Conservation (phyloP, 2,329 filamentous ascomycete genomes). For the Sporothrix curviconia region DNA sequence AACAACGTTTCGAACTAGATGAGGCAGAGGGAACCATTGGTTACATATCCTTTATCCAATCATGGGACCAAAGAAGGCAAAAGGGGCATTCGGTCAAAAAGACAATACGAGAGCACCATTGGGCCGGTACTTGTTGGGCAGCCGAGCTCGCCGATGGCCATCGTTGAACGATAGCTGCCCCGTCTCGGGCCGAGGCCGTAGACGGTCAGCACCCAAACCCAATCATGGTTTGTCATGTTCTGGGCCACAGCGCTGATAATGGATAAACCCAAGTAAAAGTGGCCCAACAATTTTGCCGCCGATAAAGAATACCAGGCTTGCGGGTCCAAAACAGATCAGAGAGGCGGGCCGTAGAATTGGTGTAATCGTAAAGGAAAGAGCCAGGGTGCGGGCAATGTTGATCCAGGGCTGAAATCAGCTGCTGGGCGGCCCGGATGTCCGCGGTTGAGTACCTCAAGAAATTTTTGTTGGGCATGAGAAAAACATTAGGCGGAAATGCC, state of each 20-base stretch:
- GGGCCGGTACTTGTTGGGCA: constrained; percentile 37
- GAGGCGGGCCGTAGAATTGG: constrained; percentile 30
- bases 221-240: constrained; percentile 30
- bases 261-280: constrained; percentile 32
- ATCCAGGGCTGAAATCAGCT: constrained; percentile 31
- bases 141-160: constrained; percentile 34
- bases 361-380: constrained; percentile 32
- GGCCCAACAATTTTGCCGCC: constrained; percentile 31
- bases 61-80: constrained; percentile 26
- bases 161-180: constrained; percentile 33
- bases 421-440: constrained; percentile 26
- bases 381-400: constrained; percentile 31
- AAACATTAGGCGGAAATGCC: constrained; percentile 33
- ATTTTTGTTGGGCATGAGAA: constrained; percentile 33
- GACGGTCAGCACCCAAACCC: constrained; percentile 29
- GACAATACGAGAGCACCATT: constrained; percentile 28
- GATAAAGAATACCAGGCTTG: constrained; percentile 36
- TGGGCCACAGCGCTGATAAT: constrained; percentile 30
- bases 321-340: constrained; percentile 35
- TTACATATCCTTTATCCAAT: constrained; percentile 22
- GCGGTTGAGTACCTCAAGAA: constrained; percentile 25
- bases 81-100: constrained; percentile 29
- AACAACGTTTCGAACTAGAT: constrained; percentile 24
- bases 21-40: background rate
- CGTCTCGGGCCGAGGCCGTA: constrained; percentile 33